phyloP scores from a whole-genome alignment of 148 eudicot genomes.

The Rhododendron kiyosumense region DNA sequence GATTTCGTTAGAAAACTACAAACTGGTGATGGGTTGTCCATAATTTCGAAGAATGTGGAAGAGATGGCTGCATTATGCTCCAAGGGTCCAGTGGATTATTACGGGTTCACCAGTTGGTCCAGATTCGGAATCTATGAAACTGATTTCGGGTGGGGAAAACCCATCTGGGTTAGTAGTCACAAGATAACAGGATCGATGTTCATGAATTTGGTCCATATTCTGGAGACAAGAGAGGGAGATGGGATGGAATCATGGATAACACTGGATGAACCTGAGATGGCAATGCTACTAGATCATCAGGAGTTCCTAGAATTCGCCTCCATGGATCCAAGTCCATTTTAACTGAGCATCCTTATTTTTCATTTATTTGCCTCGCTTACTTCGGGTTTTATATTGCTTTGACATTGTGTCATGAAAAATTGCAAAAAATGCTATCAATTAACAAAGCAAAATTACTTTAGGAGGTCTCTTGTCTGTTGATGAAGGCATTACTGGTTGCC shows the following conservation, averaged over 20 bases:
- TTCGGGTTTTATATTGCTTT: not conserved
- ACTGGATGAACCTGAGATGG: slow-evolving; percentile 16
- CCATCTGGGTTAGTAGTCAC: slow-evolving; percentile 16
- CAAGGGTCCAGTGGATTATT: slow-evolving; percentile 11
- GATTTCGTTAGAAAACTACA: slow-evolving; percentile 12
- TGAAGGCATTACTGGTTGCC: too few relatives aligned
- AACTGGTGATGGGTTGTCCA: slow-evolving; percentile 2
- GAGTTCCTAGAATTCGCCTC: slow-evolving; percentile 11
- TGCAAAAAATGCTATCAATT: not conserved
- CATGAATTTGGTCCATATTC: slow-evolving; percentile 19
- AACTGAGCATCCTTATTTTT: not conserved
- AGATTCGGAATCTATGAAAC: slow-evolving; percentile 10
- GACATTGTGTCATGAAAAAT: not conserved
- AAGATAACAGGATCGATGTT: slow-evolving; percentile 10
- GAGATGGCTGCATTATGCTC: slow-evolving; percentile 11
- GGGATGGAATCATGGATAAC: slow-evolving; percentile 21
- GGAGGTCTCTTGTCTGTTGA: too few relatives aligned
- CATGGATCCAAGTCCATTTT: slow-evolving; percentile 10
- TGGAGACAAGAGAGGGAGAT: slow-evolving; percentile 16
- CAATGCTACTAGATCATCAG: not conserved
- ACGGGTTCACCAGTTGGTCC: slow-evolving; percentile 23
- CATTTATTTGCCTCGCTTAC: not conserved
- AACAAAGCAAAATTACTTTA: not conserved
- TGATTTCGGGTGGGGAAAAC: slow-evolving; percentile 21
- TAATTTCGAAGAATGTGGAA: slow-evolving; percentile 14